Evolutionary conservation across 2,329 filamentous ascomycete species (phyloP).

Genomic region (Fusarium tupiense): DNA sequence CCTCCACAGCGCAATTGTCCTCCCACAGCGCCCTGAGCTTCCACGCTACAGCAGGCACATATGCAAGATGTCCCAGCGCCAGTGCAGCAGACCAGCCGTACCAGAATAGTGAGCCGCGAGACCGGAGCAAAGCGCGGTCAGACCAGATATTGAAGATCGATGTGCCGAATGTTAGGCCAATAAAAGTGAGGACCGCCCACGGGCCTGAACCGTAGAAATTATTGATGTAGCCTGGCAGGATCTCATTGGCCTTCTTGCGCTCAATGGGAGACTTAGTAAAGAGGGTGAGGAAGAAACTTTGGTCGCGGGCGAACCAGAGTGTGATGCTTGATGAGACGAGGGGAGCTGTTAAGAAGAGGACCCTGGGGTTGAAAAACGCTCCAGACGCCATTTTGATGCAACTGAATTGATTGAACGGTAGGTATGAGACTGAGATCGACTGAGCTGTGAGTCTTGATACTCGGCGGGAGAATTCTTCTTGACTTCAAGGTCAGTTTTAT

Average conservation of each 20-base stretch:
- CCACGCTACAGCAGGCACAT: constrained; percentile 47
- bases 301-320: constrained; percentile 57
- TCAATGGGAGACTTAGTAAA: constrained; percentile 46
- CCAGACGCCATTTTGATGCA: constrained; percentile 49
- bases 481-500: background rate
- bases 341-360: constrained; percentile 54
- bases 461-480: background rate
- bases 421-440: background rate
- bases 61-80: constrained; percentile 47
- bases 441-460: background rate
- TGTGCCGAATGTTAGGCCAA: constrained; percentile 48
- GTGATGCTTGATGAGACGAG: constrained; percentile 59
- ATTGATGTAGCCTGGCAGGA: constrained; percentile 56
- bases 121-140: constrained; percentile 35
- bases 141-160: constrained; percentile 42
- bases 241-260: constrained; percentile 45
- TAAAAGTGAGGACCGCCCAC: constrained; percentile 46
- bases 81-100: constrained; percentile 47
- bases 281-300: constrained; percentile 54
- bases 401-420: background rate
- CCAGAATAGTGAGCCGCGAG: constrained; percentile 44
- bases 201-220: constrained; percentile 53
- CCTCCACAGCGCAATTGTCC: constrained; percentile 29
- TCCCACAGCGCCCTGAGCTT: constrained; percentile 46
- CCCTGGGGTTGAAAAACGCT: constrained; percentile 50